Evolutionary conservation across 2,329 filamentous ascomycete species (phyloP), one percentile per base, ranked within the genome.

Genomic region (Ophiostoma montium): DNA sequence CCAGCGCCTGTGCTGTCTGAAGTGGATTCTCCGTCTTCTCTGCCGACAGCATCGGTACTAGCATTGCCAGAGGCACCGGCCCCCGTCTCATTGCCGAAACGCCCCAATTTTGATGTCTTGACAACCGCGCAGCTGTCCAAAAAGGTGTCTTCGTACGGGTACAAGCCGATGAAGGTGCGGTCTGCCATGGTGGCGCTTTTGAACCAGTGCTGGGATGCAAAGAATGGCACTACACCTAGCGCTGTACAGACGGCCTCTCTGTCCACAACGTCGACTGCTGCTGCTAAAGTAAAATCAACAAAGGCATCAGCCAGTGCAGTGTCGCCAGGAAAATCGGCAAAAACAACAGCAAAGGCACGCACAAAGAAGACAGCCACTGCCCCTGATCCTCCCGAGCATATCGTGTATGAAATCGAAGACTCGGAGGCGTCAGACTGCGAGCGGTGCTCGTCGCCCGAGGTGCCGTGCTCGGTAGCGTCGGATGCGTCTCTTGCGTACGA

Each of bases 101-200:
- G 60, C 44, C 82, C 83, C 2, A 72, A 75, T 11, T 88, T 75
- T 52, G 70, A 74, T 36, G 63, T 73, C 0, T 80, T 76, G 51
- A 80, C 80, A 3, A 80, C 82, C 53, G 64, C 70, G 9, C 75
- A 84, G 51, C 65, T 89, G 15, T 67, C 76, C 3, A 75, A 71
- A 50, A 72, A 82, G 57, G 66, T 89, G 41, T 66, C 72, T 5
- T 68, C 70, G 0, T 87, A 79, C 57, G 82, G 82, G 0, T 88
- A 89, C 63, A 89, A 88, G 59, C 68, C 80, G 1, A 67, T 88
- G 30, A 85, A 80, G 59, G 76, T 69, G 49, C 72, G 84, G 16
- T 70, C 73, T 45, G 76, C 77, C 9, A 86, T 86, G 80, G 79
- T 89, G 52, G 68, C 76, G 1, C 63, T 87, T 11, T 66, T 89